phyloP scores from a whole-genome alignment of 192 early-diverging fungal species.

The Lobosporangium transversale region DNA sequence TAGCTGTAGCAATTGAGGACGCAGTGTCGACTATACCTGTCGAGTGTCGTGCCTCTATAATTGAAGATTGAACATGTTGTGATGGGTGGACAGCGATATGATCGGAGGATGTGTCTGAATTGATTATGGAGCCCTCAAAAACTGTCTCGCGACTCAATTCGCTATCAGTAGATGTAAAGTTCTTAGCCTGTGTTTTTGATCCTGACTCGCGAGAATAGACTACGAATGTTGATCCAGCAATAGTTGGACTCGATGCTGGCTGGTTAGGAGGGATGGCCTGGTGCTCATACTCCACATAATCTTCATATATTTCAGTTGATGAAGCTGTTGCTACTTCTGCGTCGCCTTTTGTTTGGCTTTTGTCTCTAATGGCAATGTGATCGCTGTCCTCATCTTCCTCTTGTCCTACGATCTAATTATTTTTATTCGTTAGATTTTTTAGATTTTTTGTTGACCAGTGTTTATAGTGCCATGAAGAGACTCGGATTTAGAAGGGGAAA shows the following conservation, averaged over 20 bases:
- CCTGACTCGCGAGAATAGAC: constrained; percentile 5
- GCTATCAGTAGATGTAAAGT: no score
- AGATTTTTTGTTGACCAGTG: background rate
- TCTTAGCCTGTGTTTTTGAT: background rate
- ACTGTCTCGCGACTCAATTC: no score
- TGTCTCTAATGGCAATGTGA: no score
- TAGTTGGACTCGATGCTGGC: constrained; percentile 9
- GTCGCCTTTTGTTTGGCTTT: no score
- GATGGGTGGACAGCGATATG: no score
- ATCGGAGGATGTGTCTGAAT: no score
- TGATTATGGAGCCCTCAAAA: no score
- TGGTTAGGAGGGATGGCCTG: background rate
- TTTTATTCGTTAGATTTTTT: background rate
- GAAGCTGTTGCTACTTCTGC: no score
- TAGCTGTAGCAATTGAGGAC: background rate
- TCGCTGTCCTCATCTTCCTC: background rate
- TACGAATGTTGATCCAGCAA: constrained; percentile 19
- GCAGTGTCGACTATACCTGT: background rate
- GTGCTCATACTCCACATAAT: no score
- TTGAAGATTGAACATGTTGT: no score
- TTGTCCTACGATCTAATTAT: background rate
- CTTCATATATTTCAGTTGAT: no score
- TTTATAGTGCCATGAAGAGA: background rate
- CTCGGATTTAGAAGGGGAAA: background rate
- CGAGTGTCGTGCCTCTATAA: background rate